Evolutionary conservation across 2,329 filamentous ascomycete species (phyloP).

Genomic region (Scedosporium dehoogii): DNA sequence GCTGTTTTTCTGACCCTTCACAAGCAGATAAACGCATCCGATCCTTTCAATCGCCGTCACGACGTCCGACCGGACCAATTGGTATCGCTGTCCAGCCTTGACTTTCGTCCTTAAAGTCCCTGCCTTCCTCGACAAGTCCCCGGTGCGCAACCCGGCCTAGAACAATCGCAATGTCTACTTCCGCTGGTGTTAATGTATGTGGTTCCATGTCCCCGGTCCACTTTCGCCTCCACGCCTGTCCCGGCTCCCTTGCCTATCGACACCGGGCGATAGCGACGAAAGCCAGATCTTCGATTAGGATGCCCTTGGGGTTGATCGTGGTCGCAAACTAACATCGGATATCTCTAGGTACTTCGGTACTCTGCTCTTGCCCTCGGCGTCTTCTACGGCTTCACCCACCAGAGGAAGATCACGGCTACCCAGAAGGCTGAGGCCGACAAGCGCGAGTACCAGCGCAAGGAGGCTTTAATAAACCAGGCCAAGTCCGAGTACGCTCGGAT

Average conservation of each 20-base stretch:
- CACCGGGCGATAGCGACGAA: neutral
- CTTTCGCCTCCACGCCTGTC: neutral
- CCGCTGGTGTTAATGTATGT: constrained; percentile 8
- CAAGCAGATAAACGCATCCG: neutral
- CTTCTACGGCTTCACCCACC: constrained; percentile 93
- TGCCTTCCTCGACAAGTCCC: neutral
- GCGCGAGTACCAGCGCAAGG: constrained; percentile 83
- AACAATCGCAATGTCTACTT: constrained; percentile 5
- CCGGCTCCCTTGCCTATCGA: neutral
- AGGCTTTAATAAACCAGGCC: constrained; percentile 82
- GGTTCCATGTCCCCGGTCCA: neutral
- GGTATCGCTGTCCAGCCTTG: constrained; percentile 1
- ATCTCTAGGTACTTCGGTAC: constrained; percentile 82
- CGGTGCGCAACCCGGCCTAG: neutral
- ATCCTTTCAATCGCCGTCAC: constrained; percentile 3
- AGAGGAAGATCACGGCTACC: constrained; percentile 64
- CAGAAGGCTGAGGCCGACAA: constrained; percentile 62
- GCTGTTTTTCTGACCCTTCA: constrained; percentile 6
- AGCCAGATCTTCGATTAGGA: neutral
- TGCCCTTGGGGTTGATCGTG: neutral
- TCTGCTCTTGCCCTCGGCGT: constrained; percentile 85
- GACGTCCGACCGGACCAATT: constrained; percentile 6
- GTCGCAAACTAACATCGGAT: neutral
- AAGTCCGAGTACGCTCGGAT: constrained; percentile 79
- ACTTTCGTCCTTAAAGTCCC: neutral